These are phyloP conservation scores for Lactarius evosmus DNA, from an alignment of 768 basidiomycete genomes.

Conservation along the genomic window DNA sequence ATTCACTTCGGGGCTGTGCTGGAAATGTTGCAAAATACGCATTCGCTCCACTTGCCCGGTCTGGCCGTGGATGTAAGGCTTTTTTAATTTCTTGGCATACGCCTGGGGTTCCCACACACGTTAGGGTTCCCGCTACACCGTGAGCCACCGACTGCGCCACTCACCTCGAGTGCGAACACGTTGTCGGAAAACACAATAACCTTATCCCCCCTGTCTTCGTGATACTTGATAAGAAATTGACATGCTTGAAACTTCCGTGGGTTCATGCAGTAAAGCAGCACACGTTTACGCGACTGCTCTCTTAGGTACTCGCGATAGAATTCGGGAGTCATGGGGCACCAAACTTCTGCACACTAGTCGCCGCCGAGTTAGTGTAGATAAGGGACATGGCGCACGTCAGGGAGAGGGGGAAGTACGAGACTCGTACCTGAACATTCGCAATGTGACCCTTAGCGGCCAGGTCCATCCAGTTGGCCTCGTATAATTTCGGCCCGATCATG, in stretches of 20 bases:
- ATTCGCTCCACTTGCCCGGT: conserved; percentile 95
- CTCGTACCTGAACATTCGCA: conserved; percentile 93
- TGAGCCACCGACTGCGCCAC: conserved; percentile 23
- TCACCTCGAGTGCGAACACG: conserved; percentile 91
- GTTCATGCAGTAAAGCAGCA: conserved; percentile 99
- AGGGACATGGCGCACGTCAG: conserved; percentile 7
- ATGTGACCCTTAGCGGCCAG: conserved; percentile 99
- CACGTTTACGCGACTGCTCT: conserved; percentile 88
- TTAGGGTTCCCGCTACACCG: background rate
- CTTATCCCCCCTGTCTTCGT: conserved; percentile 97
- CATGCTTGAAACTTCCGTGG: conserved; percentile 99
- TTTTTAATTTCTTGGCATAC: conserved; percentile 90
- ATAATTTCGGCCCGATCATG: conserved; percentile 98
- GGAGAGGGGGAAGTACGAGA: conserved; percentile 8
- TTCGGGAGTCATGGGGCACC: conserved; percentile 99
- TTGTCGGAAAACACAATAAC: conserved; percentile 99
- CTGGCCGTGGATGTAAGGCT: conserved; percentile 94
- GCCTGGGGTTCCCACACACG: conserved; percentile 44
- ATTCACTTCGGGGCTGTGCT: conserved; percentile 92
- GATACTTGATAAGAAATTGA: conserved; percentile 97
- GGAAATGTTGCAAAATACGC: conserved; percentile 92
- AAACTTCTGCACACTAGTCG: conserved; percentile 92
- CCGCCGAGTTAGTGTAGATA: conserved; percentile 14
- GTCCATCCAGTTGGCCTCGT: conserved; percentile 99
- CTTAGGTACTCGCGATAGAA: conserved; percentile 97